phyloP scores from a whole-genome alignment of 768 basidiomycete genomes.

The Agrocybe chaxingu region DNA sequence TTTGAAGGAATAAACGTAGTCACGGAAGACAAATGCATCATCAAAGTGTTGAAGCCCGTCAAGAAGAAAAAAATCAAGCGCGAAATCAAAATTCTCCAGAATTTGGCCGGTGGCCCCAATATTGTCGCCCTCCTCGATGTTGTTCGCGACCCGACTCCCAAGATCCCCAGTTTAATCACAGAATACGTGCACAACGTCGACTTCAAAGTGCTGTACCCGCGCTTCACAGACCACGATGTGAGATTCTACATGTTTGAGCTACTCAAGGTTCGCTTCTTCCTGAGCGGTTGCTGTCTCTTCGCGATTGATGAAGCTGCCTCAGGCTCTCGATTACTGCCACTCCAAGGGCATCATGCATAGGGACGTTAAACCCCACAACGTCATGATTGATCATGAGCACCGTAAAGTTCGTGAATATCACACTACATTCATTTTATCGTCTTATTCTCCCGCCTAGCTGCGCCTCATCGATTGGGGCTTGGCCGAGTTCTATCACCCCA shows the following conservation, averaged over 20 bases:
- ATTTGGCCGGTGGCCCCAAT: slow-evolving; percentile 94
- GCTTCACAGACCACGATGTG: slow-evolving; percentile 94
- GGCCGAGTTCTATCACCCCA: slow-evolving; percentile 98
- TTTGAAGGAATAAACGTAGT: slow-evolving; percentile 93
- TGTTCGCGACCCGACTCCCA: slow-evolving; percentile 92
- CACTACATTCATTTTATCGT: not conserved
- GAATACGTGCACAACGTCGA: slow-evolving; percentile 99
- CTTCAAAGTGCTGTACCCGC: slow-evolving; percentile 94
- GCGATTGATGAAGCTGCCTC: slow-evolving; percentile 15
- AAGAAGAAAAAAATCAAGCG: slow-evolving; percentile 99
- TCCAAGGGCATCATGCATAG: slow-evolving; percentile 99
- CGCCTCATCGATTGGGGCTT: slow-evolving; percentile 98
- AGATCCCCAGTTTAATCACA: slow-evolving; percentile 94
- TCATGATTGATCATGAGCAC: slow-evolving; percentile 99
- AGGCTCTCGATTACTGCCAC: slow-evolving; percentile 97
- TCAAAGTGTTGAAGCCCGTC: slow-evolving; percentile 97
- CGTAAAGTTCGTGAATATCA: slow-evolving; percentile 61
- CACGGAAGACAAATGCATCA: slow-evolving; percentile 92
- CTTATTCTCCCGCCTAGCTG: slow-evolving; percentile 46
- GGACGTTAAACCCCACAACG: slow-evolving; percentile 98
- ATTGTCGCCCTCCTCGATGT: slow-evolving; percentile 92
- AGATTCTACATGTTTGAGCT: slow-evolving; percentile 97
- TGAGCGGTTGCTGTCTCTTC: not conserved
- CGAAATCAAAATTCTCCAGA: slow-evolving; percentile 97
- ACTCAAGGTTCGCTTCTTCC: slow-evolving; percentile 61